These are phyloP conservation scores for Melastoma malabathricum DNA, from an alignment of 345 rosid species.

Conservation along the genomic window DNA sequence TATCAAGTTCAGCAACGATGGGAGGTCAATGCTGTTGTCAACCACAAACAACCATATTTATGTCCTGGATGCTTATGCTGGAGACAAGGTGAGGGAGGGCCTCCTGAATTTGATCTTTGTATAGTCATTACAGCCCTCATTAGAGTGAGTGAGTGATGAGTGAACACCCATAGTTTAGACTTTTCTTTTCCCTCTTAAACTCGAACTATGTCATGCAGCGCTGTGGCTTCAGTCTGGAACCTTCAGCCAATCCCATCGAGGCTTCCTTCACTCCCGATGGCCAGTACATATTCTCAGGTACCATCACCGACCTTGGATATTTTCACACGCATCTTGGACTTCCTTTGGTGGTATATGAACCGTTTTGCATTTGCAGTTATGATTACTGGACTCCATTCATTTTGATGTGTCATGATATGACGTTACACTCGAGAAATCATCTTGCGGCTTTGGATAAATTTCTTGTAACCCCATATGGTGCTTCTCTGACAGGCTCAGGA, in stretches of 20 bases:
- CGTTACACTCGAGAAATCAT: too few relatives aligned
- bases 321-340: neutral
- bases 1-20: constrained; percentile 95
- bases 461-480: too few relatives aligned
- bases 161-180: neutral
- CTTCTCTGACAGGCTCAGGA: constrained; percentile 55
- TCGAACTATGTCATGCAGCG: constrained; percentile 29
- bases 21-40: constrained; percentile 90
- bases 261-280: constrained; percentile 98
- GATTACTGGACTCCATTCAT: too few relatives aligned
- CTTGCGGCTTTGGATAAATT: too few relatives aligned
- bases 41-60: constrained; percentile 73
- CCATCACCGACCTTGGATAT: neutral
- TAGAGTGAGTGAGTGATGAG: neutral
- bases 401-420: too few relatives aligned
- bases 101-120: constrained; percentile 1
- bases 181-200: neutral
- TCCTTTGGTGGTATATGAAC: neutral
- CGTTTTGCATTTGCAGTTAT: too few relatives aligned
- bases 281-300: constrained; percentile 88
- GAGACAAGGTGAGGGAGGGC: constrained; percentile 82
- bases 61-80: constrained; percentile 89
- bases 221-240: constrained; percentile 84
- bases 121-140: neutral
- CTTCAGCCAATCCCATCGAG: constrained; percentile 60